Base-by-base conservation (phyloP, 192 early-diverging fungal species). In the Chytriomyces sp. region DNA sequence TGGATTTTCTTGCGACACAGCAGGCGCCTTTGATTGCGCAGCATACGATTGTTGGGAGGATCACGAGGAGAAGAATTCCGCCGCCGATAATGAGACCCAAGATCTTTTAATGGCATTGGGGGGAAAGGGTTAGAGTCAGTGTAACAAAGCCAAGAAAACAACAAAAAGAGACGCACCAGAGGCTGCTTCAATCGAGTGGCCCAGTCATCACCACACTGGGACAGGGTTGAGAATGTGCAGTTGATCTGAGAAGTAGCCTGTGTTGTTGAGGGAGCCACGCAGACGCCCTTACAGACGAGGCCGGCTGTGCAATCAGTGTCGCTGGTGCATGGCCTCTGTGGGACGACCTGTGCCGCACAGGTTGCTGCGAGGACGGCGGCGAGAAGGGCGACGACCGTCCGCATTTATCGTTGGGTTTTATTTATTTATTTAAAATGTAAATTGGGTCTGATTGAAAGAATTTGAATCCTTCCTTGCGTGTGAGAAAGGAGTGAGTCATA, bases 131-230 rank as follows among this genome's bases (percentile, higher is more conserved):
- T 50, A 70, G 50, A 7, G 69, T 44, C 24, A 53, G 50, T n/a
- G 50, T 9, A n/a, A 11, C 24, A 45, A 8, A 6, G 66, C 66
- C 66, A 43, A 18, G 11, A 2, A 11, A 49, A 11, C 47, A 5
- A 9, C 0, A 23, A 68, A n/a, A 13, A n/a, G 18, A 35, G 18
- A 28, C 63, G 13, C 18, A 75, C 73, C 73, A 75, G 63, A 8
- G 73, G 73, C 73, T 75, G 73, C 63, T 75, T 11, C 44, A 75
- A 48, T 1, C 73, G 61, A 6, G 73, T 75, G 6, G 73, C 5
- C 73, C 73, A 75, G 48, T 75, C 64, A 35, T 35, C 35, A 16
- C 73, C 73, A 44, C 73, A 75, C 20, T 75, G 63, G 61, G 7
- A 24, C 13, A 75, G 48, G 10, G 73, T 75, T 1, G 26, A 18